A percentile compares a stretch with the other conserved stretches of the same genome.
Conservation (phyloP, 2,329 filamentous ascomycete species). For the Diaporthe humulicola region DNA sequence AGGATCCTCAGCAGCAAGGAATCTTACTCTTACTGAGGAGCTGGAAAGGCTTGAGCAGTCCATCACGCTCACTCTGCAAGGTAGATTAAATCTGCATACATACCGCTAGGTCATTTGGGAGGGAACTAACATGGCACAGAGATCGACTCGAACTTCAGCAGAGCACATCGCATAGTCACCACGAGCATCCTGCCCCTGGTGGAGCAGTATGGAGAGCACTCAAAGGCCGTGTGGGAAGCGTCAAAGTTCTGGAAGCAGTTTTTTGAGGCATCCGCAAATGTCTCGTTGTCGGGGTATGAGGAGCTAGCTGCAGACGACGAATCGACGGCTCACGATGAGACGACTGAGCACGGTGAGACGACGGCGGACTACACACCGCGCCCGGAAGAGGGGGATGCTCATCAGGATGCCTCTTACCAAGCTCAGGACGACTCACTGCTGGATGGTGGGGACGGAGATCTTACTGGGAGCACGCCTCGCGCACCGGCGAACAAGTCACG, state of each 20-base stretch:
- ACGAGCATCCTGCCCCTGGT: conserved; percentile 93
- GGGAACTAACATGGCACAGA: conserved; percentile 64
- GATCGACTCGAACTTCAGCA: conserved; percentile 98
- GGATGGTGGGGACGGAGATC: conserved; percentile 69
- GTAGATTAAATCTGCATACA: conserved; percentile 56
- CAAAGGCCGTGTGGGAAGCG: conserved; percentile 94
- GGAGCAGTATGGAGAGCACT: conserved; percentile 95
- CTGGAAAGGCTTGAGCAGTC: conserved; percentile 96
- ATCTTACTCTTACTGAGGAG: conserved; percentile 90
- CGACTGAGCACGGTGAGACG: conserved; percentile 69
- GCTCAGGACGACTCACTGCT: conserved; percentile 75
- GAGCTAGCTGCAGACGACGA: conserved; percentile 80
- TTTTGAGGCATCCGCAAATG: conserved; percentile 98
- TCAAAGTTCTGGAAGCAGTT: conserved; percentile 99
- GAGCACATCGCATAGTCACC: conserved; percentile 95
- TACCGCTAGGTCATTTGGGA: not conserved
- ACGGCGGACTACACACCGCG: conserved; percentile 50
- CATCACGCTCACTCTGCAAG: conserved; percentile 95
- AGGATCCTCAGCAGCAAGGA: conserved; percentile 61
- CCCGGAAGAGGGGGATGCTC: conserved; percentile 45
- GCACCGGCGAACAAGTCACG: conserved; percentile 64
- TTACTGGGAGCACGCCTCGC: conserved; percentile 78
- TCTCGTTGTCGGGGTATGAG: conserved; percentile 95
- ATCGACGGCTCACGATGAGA: conserved; percentile 60
- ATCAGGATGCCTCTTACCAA: conserved; percentile 46